Conservation (phyloP, 768 basidiomycete species). For the Kwoniella sp. region DNA sequence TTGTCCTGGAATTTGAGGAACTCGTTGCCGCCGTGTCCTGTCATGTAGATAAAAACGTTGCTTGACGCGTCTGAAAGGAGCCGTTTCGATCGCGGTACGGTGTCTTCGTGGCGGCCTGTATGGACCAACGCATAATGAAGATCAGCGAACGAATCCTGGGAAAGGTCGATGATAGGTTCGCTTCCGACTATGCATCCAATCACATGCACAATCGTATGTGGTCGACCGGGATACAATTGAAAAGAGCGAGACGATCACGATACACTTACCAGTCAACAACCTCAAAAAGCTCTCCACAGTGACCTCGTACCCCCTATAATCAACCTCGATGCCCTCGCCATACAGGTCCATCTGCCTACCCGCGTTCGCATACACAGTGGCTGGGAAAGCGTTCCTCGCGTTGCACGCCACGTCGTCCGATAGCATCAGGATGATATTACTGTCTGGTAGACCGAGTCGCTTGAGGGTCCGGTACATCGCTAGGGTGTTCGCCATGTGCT, state of each 20-base stretch:
- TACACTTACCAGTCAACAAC: conserved; percentile 75
- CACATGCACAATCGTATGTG: too few relatives aligned
- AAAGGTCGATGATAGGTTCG: too few relatives aligned
- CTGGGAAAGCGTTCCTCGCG: conserved; percentile 85
- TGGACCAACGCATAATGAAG: too few relatives aligned
- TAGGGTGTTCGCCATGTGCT: conserved; percentile 98
- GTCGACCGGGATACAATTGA: too few relatives aligned
- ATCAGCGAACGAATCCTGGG: too few relatives aligned
- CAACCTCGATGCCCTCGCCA: conserved; percentile 95
- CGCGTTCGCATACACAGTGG: conserved; percentile 85
- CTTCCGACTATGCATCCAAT: too few relatives aligned
- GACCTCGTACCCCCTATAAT: conserved; percentile 97
- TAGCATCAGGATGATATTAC: conserved; percentile 98
- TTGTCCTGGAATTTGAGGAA: conserved; percentile 99
- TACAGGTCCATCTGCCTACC: conserved; percentile 84
- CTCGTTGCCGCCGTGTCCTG: conserved; percentile 96
- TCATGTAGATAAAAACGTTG: conserved; percentile 97
- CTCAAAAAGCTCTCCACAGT: conserved; percentile 95
- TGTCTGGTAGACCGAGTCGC: conserved; percentile 95
- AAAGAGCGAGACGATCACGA: background rate
- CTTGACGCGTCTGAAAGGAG: conserved; percentile 85
- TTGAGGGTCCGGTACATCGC: conserved; percentile 99
- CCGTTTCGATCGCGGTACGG: conserved; percentile 87
- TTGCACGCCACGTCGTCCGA: conserved; percentile 97
- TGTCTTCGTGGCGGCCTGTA: conserved; percentile 77